Evolutionary conservation across 1,284 basidiomycete genomes (phyloP), one percentile per base, ranked within the genome.

Genomic region (Ceratobasidium papillatum): DNA sequence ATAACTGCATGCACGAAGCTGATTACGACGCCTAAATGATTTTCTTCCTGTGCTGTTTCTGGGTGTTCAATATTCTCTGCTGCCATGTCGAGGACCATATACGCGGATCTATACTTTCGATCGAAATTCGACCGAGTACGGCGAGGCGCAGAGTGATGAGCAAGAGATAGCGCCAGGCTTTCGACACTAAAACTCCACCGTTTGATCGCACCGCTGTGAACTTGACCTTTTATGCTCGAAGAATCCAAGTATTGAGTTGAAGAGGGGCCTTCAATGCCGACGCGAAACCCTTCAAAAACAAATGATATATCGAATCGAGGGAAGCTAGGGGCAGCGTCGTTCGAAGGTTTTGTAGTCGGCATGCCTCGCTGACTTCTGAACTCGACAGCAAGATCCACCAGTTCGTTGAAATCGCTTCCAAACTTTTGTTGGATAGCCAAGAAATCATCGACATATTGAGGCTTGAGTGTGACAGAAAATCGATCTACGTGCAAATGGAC

Each of bases 1-100:
- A 96, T 91, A 59, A 96, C 93, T 0, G 95, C 94, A 80, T 97
- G 94, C 5, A 94, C 89, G 80, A 92, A 92, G 5, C 87, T 88
- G 30, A 96, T 82, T 0, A 83, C 81, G 36, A 95, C 76, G 52
- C 89, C 84, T 19, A 86, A 22, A 25, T 74, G 65, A 61, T 77
- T 66, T 19, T 66, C 65, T 49, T 76, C 51, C 62, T 74, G 56
- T 11, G 82, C 9, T 9, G 32, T 36, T 41, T 77, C 74, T n/a
- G 75, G 71, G 0, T 83, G 81, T 8, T 75, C 76, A 74, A 85
- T 83, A 43, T 82, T 77, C 9, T 82, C 81, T 5, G 80, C 77
- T 12, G 68, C 41, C 78, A 94, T 85, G 78, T 96, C 93, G 59
- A 96, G 85, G 27, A 89, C 87, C 77, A 97, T 91, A 80, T 94